phyloP scores from a whole-genome alignment of 1,139 yeast genomes.

The Arxiozyma telluris region DNA sequence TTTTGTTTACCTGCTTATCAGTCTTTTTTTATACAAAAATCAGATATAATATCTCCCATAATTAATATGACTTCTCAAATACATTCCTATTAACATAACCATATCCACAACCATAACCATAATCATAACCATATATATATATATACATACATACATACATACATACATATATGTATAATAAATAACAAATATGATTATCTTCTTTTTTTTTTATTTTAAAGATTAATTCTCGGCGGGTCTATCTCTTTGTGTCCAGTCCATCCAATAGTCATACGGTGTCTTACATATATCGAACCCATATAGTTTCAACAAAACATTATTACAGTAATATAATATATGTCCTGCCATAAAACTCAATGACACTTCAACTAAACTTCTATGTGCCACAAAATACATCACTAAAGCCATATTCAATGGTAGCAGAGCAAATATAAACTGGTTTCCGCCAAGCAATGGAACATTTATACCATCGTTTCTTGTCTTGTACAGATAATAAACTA shows the following conservation, averaged over 20 bases:
- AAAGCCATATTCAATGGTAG: constrained; percentile 19
- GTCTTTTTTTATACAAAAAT: constrained; percentile 1
- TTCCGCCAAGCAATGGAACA: constrained; percentile 16
- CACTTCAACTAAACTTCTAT: constrained; percentile 15
- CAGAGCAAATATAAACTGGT: constrained; percentile 17
- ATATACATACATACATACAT: background rate
- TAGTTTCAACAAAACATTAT: constrained; percentile 19
- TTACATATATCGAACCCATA: constrained; percentile 23
- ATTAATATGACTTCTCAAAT: background rate
- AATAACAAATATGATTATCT: too few relatives aligned
- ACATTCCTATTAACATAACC: background rate
- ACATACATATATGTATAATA: background rate
- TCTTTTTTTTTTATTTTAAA: too few relatives aligned
- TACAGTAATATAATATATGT: constrained; percentile 23
- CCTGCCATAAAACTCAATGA: constrained; percentile 26
- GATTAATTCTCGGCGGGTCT: constrained; percentile 2
- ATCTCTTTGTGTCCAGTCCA: constrained; percentile 8
- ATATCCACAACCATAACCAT: too few relatives aligned
- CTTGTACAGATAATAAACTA: constrained; percentile 23
- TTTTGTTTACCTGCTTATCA: constrained; percentile 26
- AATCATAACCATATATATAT: background rate
- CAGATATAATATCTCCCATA: background rate
- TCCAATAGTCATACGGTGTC: constrained; percentile 23
- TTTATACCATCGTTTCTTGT: constrained; percentile 17
- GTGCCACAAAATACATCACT: constrained; percentile 14